These are phyloP conservation scores for Coemansia furcata DNA, from an alignment of 192 early-diverging fungal species.

Conservation along the genomic window DNA sequence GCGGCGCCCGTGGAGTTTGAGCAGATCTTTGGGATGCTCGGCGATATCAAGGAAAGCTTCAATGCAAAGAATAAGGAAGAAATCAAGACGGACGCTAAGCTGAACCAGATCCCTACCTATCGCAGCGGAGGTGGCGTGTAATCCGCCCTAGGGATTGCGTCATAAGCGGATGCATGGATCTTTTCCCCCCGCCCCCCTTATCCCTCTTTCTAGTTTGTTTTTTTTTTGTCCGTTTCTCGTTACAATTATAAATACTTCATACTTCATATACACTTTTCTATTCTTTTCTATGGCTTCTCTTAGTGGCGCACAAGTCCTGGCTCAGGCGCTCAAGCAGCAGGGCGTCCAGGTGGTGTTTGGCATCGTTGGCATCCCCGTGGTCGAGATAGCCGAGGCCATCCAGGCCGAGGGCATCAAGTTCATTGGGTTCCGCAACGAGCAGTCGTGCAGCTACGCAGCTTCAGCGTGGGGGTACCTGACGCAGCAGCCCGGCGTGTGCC, in stretches of 20 bases:
- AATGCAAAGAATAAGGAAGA: constrained; percentile 27
- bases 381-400: constrained; percentile 74
- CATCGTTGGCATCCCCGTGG: constrained; percentile 75
- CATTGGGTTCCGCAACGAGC: constrained; percentile 73
- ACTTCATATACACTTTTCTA: neutral
- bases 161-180: neutral
- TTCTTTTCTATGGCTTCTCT: constrained; percentile 10
- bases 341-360: constrained; percentile 68
- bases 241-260: neutral
- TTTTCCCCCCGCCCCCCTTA: neutral
- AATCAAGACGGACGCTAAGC: neutral
- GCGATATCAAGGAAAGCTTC: constrained; percentile 48
- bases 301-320: constrained; percentile 62
- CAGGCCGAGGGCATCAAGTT: constrained; percentile 65
- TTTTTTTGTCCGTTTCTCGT: neutral
- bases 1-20: constrained; percentile 47
- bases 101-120: constrained; percentile 53
- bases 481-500: constrained; percentile 63
- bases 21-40: constrained; percentile 50
- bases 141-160: neutral
- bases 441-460: constrained; percentile 72
- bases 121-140: constrained; percentile 56
- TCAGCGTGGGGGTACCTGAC: constrained; percentile 62
- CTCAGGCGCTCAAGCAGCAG: constrained; percentile 57
- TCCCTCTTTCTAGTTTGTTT: neutral